Conservation (phyloP, 164 flowering plant genomes). For the grape (Vitis vinifera) region ASM3070453v1 NC_081812.1:22656001-22656500, state of each 20-base stretch:
- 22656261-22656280: conserved; percentile 41
- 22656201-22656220: conserved; percentile 67
- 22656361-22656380: conserved; percentile 22
- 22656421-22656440: conserved; percentile 37
- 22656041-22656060: too few relatives aligned
- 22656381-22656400: conserved; percentile 34
- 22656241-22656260: conserved; percentile 40
- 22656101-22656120: too few relatives aligned
- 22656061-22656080: too few relatives aligned
- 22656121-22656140: too few relatives aligned
- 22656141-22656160: neutral
- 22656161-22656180: neutral
- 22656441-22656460: conserved; percentile 34
- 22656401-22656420: conserved; percentile 23
- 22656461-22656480: conserved; percentile 26
- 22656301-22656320: conserved; percentile 14
- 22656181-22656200: conserved; percentile 71
- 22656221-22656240: conserved; percentile 68
- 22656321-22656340: conserved; percentile 18
- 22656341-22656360: conserved; percentile 19
- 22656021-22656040: too few relatives aligned
- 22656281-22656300: conserved; percentile 20
- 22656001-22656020: too few relatives aligned
- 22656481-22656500: conserved; percentile 43
- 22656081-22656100: too few relatives aligned